These are phyloP conservation scores for Plenodomus tracheiphilus DNA, from an alignment of 2,329 filamentous ascomycete genomes.

Conservation along the genomic window DNA sequence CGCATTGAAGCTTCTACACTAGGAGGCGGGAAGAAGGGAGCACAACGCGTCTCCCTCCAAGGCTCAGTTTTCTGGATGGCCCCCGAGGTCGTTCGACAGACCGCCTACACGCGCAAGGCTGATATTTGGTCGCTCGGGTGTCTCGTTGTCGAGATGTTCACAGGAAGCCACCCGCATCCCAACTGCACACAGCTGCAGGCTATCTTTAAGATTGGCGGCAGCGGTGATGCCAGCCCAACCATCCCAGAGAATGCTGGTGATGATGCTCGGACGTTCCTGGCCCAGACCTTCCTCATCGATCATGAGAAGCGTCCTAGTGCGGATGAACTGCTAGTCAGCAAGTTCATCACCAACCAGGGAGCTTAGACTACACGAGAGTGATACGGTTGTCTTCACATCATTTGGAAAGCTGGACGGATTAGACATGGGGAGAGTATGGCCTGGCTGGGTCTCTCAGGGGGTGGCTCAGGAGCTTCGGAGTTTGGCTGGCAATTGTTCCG, in stretches of 20 bases:
- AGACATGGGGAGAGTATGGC: background rate
- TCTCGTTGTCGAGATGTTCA: constrained; percentile 99
- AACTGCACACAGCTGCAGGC: constrained; percentile 96
- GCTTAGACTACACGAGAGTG: constrained; percentile 18
- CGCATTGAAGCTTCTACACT: constrained; percentile 92
- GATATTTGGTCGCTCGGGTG: constrained; percentile 99
- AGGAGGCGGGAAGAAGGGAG: constrained; percentile 36
- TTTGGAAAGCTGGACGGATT: constrained; percentile 2
- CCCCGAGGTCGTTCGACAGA: constrained; percentile 96
- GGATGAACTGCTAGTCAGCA: constrained; percentile 82
- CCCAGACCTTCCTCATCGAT: constrained; percentile 92
- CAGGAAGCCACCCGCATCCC: constrained; percentile 91
- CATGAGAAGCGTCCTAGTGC: constrained; percentile 90
- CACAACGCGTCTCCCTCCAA: constrained; percentile 73
- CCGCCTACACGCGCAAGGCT: constrained; percentile 95
- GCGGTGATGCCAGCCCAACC: constrained; percentile 81
- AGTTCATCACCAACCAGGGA: constrained; percentile 73
- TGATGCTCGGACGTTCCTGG: constrained; percentile 81
- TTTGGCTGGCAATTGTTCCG: background rate
- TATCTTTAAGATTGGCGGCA: constrained; percentile 93
- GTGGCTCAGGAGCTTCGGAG: background rate
- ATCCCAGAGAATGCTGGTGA: constrained; percentile 84
- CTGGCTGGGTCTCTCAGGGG: background rate
- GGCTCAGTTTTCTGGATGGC: constrained; percentile 99
- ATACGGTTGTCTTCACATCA: no score